Evolutionary conservation across 176 grass and related monocot species (phyloP), one percentile per base, ranked within the genome.

Genomic region (Tillandsia fasciculata): DNA sequence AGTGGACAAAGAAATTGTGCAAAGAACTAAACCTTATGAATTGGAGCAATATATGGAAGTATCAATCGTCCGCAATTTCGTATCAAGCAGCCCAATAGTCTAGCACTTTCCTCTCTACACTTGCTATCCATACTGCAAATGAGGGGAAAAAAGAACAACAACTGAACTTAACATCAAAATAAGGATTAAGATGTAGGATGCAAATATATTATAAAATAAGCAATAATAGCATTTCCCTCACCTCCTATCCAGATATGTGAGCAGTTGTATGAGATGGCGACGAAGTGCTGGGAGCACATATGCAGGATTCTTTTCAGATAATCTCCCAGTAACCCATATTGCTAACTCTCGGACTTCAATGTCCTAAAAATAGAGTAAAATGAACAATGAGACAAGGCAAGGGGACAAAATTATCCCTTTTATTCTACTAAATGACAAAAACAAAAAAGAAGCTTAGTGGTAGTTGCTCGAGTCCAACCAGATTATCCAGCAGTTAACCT

Each of bases 291-390:
- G 94, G 63, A 97, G 76, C 76, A 97, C 89, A 81, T 97, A 97
- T 74, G 94, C 94, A 67, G 94, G 94, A 70, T 97, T 97, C 69
- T 90, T 97, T 85, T 97, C 94, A 77, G 94, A 97, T 70, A 97
- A 81, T 83, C 94, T 87, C 63, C 94, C 89, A 57, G 89, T 79
- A 78, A 97, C 82, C 26, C 84, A 92, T 79, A 97, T 97, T 63
- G 88, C 89, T 75, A 97, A 81, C 76, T 87, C 94, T 77, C 94
- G 85, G 22, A 97, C 87, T 63, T 79, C 79, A 85, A 90, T 92
- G 51, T 97, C 94, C 94, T 97, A 83, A 66, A 66, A 17, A 6
- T 69, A 15, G 11, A 67, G 74, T 13, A 54, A 74, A 79, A 50
- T 17, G 51, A 18, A 63, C 52, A 24, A 33, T 51, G 72, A 51